A percentile compares a stretch with the other conserved stretches of the same genome.
phyloP scores from a whole-genome alignment of 805 yeast genomes.

The Gaillardinia entomophila region DNA sequence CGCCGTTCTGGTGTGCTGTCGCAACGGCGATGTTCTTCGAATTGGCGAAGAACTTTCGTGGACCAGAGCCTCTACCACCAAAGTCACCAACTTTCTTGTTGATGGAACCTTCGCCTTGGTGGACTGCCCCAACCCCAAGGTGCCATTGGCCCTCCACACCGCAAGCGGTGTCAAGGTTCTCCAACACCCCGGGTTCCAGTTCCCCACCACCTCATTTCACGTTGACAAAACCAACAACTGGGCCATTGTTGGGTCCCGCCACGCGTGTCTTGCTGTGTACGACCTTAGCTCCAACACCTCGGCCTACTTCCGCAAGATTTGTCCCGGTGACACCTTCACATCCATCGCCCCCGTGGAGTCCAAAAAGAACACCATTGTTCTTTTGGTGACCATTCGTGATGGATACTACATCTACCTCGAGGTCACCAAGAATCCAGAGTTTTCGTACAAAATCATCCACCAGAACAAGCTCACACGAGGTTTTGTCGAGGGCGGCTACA shows the following conservation, averaged over 20 bases:
- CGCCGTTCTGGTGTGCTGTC: constrained; percentile 17
- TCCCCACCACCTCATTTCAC: constrained; percentile 55
- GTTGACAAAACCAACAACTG: constrained; percentile 31
- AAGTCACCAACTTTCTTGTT: constrained; percentile 47
- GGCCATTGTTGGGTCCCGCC: constrained; percentile 66
- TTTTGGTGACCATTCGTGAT: constrained; percentile 56
- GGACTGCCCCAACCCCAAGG: constrained; percentile 66
- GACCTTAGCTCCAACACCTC: constrained; percentile 17
- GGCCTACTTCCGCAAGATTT: constrained; percentile 39
- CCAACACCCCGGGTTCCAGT: constrained; percentile 36
- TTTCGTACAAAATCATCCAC: constrained; percentile 28
- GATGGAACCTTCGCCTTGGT: constrained; percentile 29
- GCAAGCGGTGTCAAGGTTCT: constrained; percentile 21
- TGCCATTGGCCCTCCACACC: constrained; percentile 40
- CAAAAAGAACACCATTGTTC: constrained; percentile 8
- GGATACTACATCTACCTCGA: constrained; percentile 49
- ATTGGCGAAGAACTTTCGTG: constrained; percentile 26
- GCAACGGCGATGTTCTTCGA: constrained; percentile 33
- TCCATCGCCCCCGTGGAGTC: constrained; percentile 38
- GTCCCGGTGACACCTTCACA: constrained; percentile 66
- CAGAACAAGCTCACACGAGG: constrained; percentile 69
- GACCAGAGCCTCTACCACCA: constrained; percentile 24
- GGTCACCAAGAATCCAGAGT: constrained; percentile 7
- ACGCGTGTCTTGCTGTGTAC: constrained; percentile 58
- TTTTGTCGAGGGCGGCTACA: constrained; percentile 69